These are phyloP conservation scores for Dipodascus geniculatus DNA, from an alignment of 805 yeast genomes.

Conservation along the genomic window DNA sequence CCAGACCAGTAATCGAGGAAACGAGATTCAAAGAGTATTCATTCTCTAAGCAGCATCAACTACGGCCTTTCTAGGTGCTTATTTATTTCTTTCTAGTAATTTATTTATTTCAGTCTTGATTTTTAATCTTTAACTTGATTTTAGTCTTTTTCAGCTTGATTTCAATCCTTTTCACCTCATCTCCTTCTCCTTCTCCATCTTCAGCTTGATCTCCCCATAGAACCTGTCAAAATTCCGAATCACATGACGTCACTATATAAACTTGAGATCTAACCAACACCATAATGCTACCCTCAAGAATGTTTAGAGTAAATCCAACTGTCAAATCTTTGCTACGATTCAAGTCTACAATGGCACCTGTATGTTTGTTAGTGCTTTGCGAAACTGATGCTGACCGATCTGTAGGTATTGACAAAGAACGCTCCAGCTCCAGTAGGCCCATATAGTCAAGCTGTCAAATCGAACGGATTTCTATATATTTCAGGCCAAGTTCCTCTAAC, in stretches of 20 bases:
- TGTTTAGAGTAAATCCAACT: too few species aligned
- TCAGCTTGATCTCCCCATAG: too few species aligned
- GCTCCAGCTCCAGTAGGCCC: slow-evolving; percentile 71
- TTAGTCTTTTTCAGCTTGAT: too few species aligned
- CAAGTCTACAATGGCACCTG: background rate
- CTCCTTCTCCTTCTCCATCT: too few species aligned
- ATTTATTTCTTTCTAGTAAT: background rate
- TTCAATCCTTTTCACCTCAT: too few species aligned
- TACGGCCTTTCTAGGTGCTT: background rate
- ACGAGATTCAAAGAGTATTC: background rate
- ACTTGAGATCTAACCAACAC: too few species aligned
- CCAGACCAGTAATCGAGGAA: background rate
- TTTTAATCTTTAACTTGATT: too few species aligned
- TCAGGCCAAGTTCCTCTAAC: slow-evolving; percentile 87
- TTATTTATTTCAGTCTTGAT: background rate
- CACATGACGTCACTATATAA: too few species aligned
- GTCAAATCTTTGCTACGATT: too few species aligned
- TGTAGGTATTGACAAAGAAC: background rate
- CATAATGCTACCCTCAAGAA: too few species aligned
- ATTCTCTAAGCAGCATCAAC: background rate
- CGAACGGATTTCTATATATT: slow-evolving; percentile 63
- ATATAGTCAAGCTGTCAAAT: slow-evolving; percentile 84
- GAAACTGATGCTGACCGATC: background rate
- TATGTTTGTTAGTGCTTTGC: too few species aligned
- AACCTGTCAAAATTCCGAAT: too few species aligned